These are phyloP conservation scores for Aspergillus wentii DNA, from an alignment of 495 filamentous ascomycete genomes.

Conservation along the genomic window DNA sequence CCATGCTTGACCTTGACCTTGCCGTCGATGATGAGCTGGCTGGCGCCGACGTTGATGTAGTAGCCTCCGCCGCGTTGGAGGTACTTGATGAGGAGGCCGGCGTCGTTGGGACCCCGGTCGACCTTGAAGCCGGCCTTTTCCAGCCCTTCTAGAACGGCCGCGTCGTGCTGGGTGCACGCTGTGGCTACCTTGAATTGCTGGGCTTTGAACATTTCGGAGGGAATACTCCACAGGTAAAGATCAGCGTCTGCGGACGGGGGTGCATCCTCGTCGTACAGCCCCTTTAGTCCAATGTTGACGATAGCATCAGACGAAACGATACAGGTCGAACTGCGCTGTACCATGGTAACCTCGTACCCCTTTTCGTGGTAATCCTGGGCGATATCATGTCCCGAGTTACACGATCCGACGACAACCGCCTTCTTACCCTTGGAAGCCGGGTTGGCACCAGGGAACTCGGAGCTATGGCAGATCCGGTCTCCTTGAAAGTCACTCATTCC, in stretches of 20 bases:
- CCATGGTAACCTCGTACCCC: conserved; percentile 78
- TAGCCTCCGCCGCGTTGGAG: conserved; percentile 72
- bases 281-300: conserved; percentile 47
- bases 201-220: conserved; percentile 53
- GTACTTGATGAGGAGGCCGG: conserved; percentile 71
- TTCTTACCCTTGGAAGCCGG: conserved; percentile 50
- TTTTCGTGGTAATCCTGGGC: conserved; percentile 77
- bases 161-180: conserved; percentile 38
- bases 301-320: conserved; percentile 58
- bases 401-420: conserved; percentile 71
- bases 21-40: conserved; percentile 67
- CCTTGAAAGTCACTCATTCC: conserved; percentile 57
- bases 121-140: conserved; percentile 62
- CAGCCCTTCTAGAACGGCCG: conserved; percentile 54
- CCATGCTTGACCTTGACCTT: conserved; percentile 75
- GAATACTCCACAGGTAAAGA: conserved; percentile 48
- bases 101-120: conserved; percentile 59
- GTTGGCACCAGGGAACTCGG: conserved; percentile 59
- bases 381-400: conserved; percentile 81
- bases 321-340: conserved; percentile 72
- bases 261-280: conserved; percentile 58
- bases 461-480: conserved; percentile 59
- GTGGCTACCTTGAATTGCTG: conserved; percentile 49
- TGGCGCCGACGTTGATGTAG: conserved; percentile 72
- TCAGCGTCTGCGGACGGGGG: conserved; percentile 59